Base-by-base conservation (phyloP, 2,329 filamentous ascomycete species). In the Chaetoscypha palmicola region DNA sequence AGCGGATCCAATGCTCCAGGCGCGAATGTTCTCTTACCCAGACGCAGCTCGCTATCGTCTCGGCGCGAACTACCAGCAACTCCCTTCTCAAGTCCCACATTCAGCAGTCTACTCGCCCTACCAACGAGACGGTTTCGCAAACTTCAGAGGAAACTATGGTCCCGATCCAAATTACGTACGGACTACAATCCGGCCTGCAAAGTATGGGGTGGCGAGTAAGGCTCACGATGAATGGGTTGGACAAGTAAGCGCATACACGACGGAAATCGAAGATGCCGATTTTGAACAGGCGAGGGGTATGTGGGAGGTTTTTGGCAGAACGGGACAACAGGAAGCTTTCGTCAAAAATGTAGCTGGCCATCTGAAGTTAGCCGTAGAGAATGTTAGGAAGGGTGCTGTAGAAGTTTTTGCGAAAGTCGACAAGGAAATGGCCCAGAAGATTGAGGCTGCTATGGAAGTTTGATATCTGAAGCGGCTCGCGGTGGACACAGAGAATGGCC, bases 1-100 rank as follows among this genome's bases (percentile, higher is more conserved):
- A 0, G 74, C 77, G 5, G 81, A 86, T 55, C 75, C 77, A 19
- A 38, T 77, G 56, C 64, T 77, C 0, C 73, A 77, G 56, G 69
- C 71, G 3, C 66, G 73, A 2, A 66, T 75, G 63, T 76, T 77
- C 51, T 64, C 70, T 16, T 78, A 78, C 49, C 68, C 71, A 0
- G 74, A 78, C 47, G 68, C 75, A 23, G 70, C 74, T 34, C 69
- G 75, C 41, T 73, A 81, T 59, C 71, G 76, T 24, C 63, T 79
- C 10, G 76, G 76, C 7, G 68, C 67, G 17, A 81, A 81, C 62
- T 79, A 77, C 55, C 69, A 76, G 49, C 71, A 75, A 49, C 47
- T 53, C 9, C 45, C 47, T 1, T 36, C 47, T 4, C 51, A 52
- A 23, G 14, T 9, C 5, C 37, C 52, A 2, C 36, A 41, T 17